Conservation (phyloP, 371 early-diverging fungal species). For the Syncephalastrum monosporum region DNA sequence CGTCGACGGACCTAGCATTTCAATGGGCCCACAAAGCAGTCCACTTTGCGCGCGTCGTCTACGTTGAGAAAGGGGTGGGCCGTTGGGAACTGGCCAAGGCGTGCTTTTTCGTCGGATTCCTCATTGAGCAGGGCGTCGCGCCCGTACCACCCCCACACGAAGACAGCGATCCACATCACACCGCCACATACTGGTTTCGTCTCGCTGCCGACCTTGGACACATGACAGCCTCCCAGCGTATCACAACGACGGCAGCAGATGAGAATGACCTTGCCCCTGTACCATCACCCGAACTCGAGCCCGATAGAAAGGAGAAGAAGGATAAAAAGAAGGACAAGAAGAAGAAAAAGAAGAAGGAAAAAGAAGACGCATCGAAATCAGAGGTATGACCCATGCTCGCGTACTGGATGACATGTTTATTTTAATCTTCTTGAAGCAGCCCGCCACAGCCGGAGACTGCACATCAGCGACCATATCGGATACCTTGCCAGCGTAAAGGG, state of each 20-base stretch:
- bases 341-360: no score
- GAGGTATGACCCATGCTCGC: no score
- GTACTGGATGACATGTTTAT: no score
- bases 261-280: neutral
- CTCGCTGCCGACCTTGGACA: slow-evolving; percentile 2
- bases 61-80: slow-evolving; percentile 37
- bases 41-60: slow-evolving; percentile 27
- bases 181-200: neutral
- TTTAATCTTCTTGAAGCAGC: no score
- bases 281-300: neutral
- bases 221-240: neutral
- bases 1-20: slow-evolving; percentile 81
- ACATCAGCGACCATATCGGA: no score
- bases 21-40: slow-evolving; percentile 85
- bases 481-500: no score
- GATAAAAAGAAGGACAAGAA: no score
- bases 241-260: neutral
- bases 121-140: slow-evolving; percentile 67
- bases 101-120: slow-evolving; percentile 76
- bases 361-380: no score
- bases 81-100: slow-evolving; percentile 62
- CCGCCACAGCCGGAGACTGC: no score
- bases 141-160: neutral
- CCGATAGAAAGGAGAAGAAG: no score
- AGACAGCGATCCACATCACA: no score